Percentiles rank a stretch among this genome's conserved stretches.
Conservation (phyloP, 768 basidiomycete genomes). For the Rhizopogon sp. region DNA sequence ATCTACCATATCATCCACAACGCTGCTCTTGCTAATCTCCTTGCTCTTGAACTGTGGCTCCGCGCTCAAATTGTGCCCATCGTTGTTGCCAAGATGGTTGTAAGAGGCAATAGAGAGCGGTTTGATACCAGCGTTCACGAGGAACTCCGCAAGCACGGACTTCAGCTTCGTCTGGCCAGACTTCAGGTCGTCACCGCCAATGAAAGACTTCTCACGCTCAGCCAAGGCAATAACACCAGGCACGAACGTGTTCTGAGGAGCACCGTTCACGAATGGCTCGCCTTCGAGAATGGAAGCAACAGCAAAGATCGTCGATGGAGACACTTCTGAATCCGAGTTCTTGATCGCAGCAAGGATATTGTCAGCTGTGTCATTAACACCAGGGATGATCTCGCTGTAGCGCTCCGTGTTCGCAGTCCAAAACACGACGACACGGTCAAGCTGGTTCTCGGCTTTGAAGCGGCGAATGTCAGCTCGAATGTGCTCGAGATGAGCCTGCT, state of each 20-base stretch:
- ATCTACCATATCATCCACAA: conserved; percentile 97
- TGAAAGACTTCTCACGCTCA: conserved; percentile 85
- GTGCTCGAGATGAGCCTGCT: conserved; percentile 87
- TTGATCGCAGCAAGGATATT: conserved; percentile 81
- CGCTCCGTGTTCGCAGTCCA: conserved; percentile 99
- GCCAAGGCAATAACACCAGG: conserved; percentile 92
- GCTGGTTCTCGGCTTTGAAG: conserved; percentile 78
- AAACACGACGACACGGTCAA: conserved; percentile 90
- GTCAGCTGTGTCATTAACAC: conserved; percentile 92
- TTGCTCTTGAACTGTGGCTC: conserved; percentile 96
- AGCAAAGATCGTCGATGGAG: conserved; percentile 93
- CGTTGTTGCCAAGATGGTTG: conserved; percentile 99
- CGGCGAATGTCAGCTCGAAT: conserved; percentile 90
- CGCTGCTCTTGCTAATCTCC: conserved; percentile 96
- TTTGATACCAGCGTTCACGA: conserved; percentile 98
- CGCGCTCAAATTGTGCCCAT: conserved; percentile 86
- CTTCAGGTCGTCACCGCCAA: conserved; percentile 97
- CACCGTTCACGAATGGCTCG: conserved; percentile 94
- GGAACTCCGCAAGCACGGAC: conserved; percentile 94
- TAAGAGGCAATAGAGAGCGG: conserved; percentile 95
- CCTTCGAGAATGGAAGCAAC: conserved; percentile 94
- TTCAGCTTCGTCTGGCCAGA: conserved; percentile 98
- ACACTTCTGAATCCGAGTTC: conserved; percentile 86
- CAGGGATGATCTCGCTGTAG: conserved; percentile 90
- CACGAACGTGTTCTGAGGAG: conserved; percentile 98